Percentiles rank a stretch among this genome's conserved stretches.
Evolutionary conservation across 768 basidiomycete genomes (phyloP).

Genomic region (Gymnopilus dilepis): DNA sequence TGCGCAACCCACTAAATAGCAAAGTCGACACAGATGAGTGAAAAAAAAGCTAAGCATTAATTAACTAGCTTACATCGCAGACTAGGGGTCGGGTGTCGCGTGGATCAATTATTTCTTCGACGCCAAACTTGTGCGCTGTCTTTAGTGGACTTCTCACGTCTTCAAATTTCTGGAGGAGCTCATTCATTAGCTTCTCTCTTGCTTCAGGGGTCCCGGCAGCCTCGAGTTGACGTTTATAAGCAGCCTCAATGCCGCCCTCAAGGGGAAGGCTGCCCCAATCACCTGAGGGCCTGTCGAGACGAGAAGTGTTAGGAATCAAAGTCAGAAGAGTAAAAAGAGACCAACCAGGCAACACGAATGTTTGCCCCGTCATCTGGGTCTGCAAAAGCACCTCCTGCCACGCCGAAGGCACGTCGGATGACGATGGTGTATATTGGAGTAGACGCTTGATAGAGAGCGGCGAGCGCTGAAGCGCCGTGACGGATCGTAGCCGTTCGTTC

Average conservation of each 20-base stretch:
- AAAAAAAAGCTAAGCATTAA: neutral
- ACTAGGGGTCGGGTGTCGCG: constrained; percentile 41
- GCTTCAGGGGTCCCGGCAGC: constrained; percentile 33
- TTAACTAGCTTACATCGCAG: constrained; percentile 37
- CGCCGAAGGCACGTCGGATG: constrained; percentile 44
- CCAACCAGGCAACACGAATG: constrained; percentile 43
- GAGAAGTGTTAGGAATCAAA: neutral
- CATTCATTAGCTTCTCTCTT: constrained; percentile 40
- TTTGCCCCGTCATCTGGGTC: constrained; percentile 42
- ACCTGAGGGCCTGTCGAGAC: constrained; percentile 40
- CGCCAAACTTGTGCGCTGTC: constrained; percentile 44
- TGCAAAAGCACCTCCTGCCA: constrained; percentile 44
- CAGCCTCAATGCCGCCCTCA: constrained; percentile 48
- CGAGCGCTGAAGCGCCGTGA: constrained; percentile 43
- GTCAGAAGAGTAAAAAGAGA: neutral
- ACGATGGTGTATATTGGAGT: constrained; percentile 44
- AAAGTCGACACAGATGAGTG: neutral
- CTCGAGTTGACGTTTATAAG: constrained; percentile 45
- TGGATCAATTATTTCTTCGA: constrained; percentile 49
- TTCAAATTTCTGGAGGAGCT: constrained; percentile 41
- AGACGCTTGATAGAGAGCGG: constrained; percentile 42
- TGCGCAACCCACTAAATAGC: constrained; percentile 40
- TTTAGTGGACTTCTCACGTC: constrained; percentile 42
- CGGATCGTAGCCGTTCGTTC: constrained; percentile 45
- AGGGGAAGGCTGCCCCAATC: constrained; percentile 49